Percentiles rank a stretch among this genome's conserved stretches.
phyloP scores from a whole-genome alignment of 148 eudicot species.

The Simmondsia chinensis region DNA sequence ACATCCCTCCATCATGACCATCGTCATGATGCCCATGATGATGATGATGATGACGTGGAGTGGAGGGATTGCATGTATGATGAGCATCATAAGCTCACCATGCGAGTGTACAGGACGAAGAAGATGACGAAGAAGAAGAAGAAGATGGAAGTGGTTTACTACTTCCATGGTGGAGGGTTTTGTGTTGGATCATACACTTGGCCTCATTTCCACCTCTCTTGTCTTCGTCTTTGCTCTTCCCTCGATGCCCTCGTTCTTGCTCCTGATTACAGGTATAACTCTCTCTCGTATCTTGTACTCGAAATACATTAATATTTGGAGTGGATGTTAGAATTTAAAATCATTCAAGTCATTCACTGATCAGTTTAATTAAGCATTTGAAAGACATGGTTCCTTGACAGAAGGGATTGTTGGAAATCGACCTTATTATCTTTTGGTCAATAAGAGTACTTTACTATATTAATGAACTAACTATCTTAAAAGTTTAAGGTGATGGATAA shows the following conservation, averaged over 20 bases:
- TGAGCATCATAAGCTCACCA: constrained; percentile 23
- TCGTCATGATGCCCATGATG: background rate
- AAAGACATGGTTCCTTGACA: too few relatives aligned
- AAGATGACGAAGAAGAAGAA: background rate
- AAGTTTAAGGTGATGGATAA: too few relatives aligned
- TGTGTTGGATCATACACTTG: constrained; percentile 65
- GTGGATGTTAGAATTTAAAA: too few relatives aligned
- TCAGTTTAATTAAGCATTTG: too few relatives aligned
- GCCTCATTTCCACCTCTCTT: constrained; percentile 49
- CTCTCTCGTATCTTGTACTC: too few relatives aligned
- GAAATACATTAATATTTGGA: too few relatives aligned
- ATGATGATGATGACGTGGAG: constrained; percentile 1
- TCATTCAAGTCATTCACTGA: too few relatives aligned
- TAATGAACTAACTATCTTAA: too few relatives aligned
- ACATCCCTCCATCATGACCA: constrained; percentile 23
- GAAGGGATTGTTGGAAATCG: too few relatives aligned
- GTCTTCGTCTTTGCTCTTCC: constrained; percentile 40
- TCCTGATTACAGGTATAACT: constrained; percentile 56
- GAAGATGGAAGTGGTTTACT: constrained; percentile 38
- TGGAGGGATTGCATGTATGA: constrained; percentile 54
- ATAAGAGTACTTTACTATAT: too few relatives aligned
- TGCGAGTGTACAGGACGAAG: constrained; percentile 56
- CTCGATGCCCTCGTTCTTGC: constrained; percentile 52
- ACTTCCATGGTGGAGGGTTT: constrained; percentile 77
- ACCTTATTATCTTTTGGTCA: too few relatives aligned